A percentile compares a stretch with the other conserved stretches of the same genome.
Conservation (phyloP, 2,329 filamentous ascomycete species). For the Ceratocystis alfenasii region DNA sequence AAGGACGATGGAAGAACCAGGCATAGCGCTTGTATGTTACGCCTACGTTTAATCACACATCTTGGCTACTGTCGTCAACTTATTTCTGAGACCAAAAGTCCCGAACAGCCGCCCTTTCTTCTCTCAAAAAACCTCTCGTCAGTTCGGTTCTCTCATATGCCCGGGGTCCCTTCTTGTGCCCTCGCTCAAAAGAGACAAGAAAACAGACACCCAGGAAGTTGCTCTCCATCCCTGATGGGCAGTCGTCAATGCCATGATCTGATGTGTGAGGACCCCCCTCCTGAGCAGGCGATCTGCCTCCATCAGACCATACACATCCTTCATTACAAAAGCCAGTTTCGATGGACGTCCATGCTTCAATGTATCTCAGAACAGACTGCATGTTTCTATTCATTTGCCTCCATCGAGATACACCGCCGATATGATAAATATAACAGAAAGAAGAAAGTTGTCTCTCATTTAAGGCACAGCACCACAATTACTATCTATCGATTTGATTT, state of each 20-base stretch:
- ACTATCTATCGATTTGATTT: not conserved
- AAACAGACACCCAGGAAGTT: not conserved
- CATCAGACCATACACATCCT: not conserved
- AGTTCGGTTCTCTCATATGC: not conserved
- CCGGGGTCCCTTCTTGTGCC: not conserved
- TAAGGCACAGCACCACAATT: not conserved
- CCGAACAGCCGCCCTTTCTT: not conserved
- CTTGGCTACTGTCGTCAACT: not conserved
- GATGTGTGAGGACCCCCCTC: not conserved
- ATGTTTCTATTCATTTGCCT: not conserved
- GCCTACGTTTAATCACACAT: constrained; percentile 1
- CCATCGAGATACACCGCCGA: not conserved
- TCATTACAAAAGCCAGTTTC: not conserved
- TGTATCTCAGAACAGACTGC: not conserved
- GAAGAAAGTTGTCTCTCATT: not conserved
- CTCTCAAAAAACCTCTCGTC: not conserved
- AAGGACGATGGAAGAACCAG: not conserved
- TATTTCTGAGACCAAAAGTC: not conserved
- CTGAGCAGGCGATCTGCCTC: not conserved
- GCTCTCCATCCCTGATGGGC: not conserved
- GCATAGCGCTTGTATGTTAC: not conserved
- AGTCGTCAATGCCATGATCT: not conserved
- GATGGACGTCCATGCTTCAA: not conserved
- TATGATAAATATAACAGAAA: not conserved
- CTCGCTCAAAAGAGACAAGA: not conserved